phyloP scores from a whole-genome alignment of 148 eudicot genomes.

The Fagopyrum tataricum region DNA sequence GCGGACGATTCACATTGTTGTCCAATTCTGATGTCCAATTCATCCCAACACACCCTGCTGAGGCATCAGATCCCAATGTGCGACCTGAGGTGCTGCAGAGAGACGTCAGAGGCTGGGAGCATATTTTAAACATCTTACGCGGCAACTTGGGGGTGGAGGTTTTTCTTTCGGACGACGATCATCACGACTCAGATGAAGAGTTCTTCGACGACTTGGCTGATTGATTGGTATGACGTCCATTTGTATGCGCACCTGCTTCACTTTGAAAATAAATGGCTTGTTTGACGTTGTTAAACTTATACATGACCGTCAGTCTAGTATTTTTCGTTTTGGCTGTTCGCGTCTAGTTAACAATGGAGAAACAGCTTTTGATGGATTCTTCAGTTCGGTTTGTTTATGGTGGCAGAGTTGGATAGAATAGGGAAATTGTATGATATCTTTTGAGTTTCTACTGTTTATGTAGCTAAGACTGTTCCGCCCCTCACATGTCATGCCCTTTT shows the following conservation, averaged over 20 bases:
- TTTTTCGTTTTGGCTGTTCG: background rate
- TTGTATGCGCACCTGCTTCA: background rate
- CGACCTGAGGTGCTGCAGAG: slow-evolving; percentile 27
- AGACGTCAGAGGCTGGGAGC: slow-evolving; percentile 45
- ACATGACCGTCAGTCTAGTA: slow-evolving; percentile 1
- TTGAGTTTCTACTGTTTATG: background rate
- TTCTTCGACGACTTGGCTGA: slow-evolving; percentile 20
- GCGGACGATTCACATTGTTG: slow-evolving; percentile 31
- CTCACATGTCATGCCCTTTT: background rate
- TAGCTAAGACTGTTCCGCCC: background rate
- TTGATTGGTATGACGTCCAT: background rate
- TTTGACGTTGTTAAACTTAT: background rate
- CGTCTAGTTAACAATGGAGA: background rate
- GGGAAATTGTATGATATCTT: background rate
- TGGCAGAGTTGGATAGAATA: background rate
- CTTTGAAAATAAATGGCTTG: background rate
- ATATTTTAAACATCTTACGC: slow-evolving; percentile 34
- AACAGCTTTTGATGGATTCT: background rate
- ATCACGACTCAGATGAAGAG: slow-evolving; percentile 33
- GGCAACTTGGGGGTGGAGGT: slow-evolving; percentile 41
- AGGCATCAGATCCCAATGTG: background rate
- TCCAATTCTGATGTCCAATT: slow-evolving; percentile 36
- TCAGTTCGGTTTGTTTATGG: background rate
- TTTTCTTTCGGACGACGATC: slow-evolving; percentile 31
- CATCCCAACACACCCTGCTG: slow-evolving; percentile 14